Evolutionary conservation across 2,329 filamentous ascomycete species (phyloP), one percentile per base, ranked within the genome.

Genomic region (Hymenoscyphus scutula): DNA sequence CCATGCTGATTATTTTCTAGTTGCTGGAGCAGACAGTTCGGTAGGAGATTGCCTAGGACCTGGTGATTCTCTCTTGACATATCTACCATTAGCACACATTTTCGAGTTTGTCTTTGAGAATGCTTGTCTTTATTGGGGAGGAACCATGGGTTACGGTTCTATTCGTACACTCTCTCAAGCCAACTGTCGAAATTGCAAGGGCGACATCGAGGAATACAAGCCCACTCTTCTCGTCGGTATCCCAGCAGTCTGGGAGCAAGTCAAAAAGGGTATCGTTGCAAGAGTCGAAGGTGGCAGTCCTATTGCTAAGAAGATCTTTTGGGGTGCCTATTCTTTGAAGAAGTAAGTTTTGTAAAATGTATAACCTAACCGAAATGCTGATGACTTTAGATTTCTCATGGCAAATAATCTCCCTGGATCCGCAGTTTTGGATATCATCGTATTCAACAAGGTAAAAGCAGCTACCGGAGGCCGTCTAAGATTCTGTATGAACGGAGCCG

Each of bases 31-130:
- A 53, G 85, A 88, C 72, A 83, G 84, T 53, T 86, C 90, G 65
- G 86, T 97, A 54, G 90, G 89, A 29, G 86, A 89, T 62, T 88
- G 88, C 71, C 85, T 98, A 57, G 88, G 87, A 63, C 86, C 89
- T 60, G 85, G 83, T 55, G 94, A 98, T 70, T 84, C 84, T 51
- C 82, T 97, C 57, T 84, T 98, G 51, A 91, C 92, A 30, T 98
- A 97, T 76, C 84, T 98, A 17, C 94, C 94, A 0, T 86, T 96
- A 60, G 92, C 94, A 2, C 94, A 98, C 75, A 97, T 97, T 72
- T 87, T 97, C 70, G 94, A 98, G 76, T 94, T 96, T 77, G 89
- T 93, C 62, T 90, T 98, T 68, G 94, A 98, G 78, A 96, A 96
- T 75, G 80, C 93, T 5, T 91, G 89, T 63, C 77, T 98, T 64